Conservation (phyloP, 2,329 filamentous ascomycete species). For the Sordariomycetes sp. region DNA sequence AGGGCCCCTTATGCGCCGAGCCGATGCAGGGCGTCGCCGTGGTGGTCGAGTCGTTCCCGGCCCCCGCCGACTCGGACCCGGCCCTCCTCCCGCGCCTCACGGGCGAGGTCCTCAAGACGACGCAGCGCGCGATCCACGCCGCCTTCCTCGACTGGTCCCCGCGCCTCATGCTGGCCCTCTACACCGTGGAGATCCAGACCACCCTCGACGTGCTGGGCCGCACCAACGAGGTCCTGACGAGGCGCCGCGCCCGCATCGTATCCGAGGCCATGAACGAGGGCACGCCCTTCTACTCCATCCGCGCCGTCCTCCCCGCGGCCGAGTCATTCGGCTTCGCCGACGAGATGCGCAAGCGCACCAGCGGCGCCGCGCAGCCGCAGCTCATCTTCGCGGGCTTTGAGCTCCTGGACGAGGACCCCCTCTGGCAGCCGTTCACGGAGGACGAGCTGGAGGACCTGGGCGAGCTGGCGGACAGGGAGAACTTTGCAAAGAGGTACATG, state of each 20-base stretch:
- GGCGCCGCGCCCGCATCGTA: conserved; percentile 79
- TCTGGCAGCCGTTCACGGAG: conserved; percentile 95
- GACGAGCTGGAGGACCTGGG: conserved; percentile 94
- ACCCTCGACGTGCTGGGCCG: conserved; percentile 90
- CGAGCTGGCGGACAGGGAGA: conserved; percentile 86
- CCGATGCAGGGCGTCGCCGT: conserved; percentile 89
- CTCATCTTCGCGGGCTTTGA: conserved; percentile 90
- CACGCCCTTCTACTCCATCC: conserved; percentile 92
- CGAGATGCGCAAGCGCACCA: conserved; percentile 91
- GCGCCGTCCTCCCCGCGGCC: conserved; percentile 77
- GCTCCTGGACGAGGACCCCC: conserved; percentile 87
- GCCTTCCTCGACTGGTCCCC: conserved; percentile 95
- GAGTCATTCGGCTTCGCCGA: conserved; percentile 95
- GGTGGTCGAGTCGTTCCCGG: conserved; percentile 71
- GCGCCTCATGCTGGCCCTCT: conserved; percentile 93
- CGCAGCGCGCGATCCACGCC: conserved; percentile 70
- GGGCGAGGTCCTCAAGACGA: conserved; percentile 84
- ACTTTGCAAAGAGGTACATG: conserved; percentile 93
- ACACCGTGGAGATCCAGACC: conserved; percentile 94
- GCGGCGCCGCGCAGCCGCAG: conserved; percentile 83
- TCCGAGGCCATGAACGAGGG: conserved; percentile 90
- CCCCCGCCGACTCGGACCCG: conserved; percentile 17
- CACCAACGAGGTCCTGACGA: conserved; percentile 96
- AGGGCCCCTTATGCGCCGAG: conserved; percentile 86
- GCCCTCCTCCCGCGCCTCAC: conserved; percentile 72